Conservation (phyloP, 129 eudicot genomes). For the Glebionis coronaria region DNA sequence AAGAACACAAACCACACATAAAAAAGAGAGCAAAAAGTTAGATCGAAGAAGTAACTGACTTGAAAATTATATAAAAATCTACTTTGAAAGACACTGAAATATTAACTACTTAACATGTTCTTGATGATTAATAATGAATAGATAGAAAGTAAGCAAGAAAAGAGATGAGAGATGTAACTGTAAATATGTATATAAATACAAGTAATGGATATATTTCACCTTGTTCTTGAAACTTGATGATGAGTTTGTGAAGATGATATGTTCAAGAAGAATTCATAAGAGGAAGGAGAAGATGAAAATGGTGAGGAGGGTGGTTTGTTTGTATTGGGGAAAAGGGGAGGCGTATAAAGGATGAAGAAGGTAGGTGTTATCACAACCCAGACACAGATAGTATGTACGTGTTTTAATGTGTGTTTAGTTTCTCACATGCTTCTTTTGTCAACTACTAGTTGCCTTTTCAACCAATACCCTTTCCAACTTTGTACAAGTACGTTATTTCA, state of each 20-base stretch:
- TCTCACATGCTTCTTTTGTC: slow-evolving; percentile 29
- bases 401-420: background rate
- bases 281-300: slow-evolving; percentile 4
- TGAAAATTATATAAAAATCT: too few species aligned
- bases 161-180: background rate
- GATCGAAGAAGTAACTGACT: too few species aligned
- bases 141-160: background rate
- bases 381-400: background rate
- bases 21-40: too few species aligned
- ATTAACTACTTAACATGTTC: too few species aligned
- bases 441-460: slow-evolving; percentile 19
- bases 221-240: background rate
- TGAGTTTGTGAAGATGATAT: background rate
- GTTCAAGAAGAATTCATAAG: slow-evolving; percentile 13
- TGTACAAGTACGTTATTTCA: too few species aligned
- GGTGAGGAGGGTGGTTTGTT: background rate
- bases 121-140: slow-evolving; percentile 16
- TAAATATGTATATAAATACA: background rate
- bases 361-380: slow-evolving; percentile 9
- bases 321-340: slow-evolving; percentile 14
- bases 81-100: too few species aligned
- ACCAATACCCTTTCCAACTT: background rate
- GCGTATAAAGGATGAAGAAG: too few species aligned
- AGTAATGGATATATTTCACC: background rate
- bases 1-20: too few species aligned